These are phyloP conservation scores for Solanum gracilifrons DNA, from an alignment of 257 asterid species.

Conservation along the genomic window DNA sequence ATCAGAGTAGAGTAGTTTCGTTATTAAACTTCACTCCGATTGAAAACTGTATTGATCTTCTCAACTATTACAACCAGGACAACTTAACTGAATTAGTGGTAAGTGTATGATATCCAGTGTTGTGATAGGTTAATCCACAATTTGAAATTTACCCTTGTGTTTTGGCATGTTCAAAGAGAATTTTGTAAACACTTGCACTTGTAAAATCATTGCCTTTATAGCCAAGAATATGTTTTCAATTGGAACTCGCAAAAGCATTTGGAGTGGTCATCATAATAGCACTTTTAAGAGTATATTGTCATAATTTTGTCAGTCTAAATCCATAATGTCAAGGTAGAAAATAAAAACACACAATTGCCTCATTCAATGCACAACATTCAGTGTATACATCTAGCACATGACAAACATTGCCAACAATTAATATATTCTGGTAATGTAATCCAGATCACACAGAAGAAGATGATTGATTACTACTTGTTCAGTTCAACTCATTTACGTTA, in stretches of 20 bases:
- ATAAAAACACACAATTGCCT: neutral
- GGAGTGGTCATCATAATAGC: conserved; percentile 45
- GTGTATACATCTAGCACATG: neutral
- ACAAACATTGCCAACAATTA: neutral
- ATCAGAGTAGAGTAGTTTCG: neutral
- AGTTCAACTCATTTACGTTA: neutral
- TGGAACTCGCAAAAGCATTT: conserved; percentile 67
- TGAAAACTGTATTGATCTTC: neutral
- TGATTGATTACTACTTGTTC: neutral
- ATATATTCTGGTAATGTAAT: neutral
- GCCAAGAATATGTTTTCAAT: conserved; percentile 74
- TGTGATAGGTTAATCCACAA: neutral
- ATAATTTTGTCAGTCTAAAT: neutral
- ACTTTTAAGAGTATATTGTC: neutral
- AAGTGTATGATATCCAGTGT: conserved; percentile 20
- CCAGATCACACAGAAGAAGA: neutral
- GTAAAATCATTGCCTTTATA: conserved; percentile 70
- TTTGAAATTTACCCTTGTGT: neutral
- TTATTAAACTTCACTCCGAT: neutral
- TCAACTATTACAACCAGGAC: neutral
- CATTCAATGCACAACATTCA: neutral
- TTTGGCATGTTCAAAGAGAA: conserved; percentile 62
- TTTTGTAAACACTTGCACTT: conserved; percentile 74
- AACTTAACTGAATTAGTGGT: neutral
- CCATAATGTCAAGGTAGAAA: neutral